Evolutionary conservation across 2,329 filamentous ascomycete species (phyloP).

Genomic region (Myriosclerotinia duriaeana): DNA sequence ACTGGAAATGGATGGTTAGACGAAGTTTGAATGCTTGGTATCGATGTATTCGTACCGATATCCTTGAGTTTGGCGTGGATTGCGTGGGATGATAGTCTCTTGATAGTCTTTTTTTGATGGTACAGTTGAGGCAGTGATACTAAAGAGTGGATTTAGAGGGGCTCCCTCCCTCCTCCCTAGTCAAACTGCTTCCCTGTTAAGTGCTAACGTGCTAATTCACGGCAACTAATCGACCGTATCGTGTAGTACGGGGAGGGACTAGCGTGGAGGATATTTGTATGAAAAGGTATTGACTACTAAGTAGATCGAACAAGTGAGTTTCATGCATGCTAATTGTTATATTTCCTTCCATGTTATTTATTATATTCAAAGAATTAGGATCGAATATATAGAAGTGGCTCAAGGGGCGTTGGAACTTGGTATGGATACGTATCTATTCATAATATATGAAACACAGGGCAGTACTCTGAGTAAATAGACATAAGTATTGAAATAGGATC

Average conservation of each 20-base stretch:
- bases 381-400: conserved; percentile 11
- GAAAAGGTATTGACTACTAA: not conserved
- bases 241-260: conserved; percentile 3
- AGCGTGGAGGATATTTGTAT: conserved; percentile 9
- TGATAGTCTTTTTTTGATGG: not conserved
- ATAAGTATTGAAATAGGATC: no score
- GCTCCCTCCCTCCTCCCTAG: not conserved
- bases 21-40: conserved; percentile 10
- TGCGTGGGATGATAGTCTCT: not conserved
- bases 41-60: no score
- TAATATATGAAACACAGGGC: not conserved
- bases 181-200: conserved; percentile 4
- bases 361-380: not conserved
- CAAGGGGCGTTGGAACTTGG: conserved; percentile 3
- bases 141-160: conserved; percentile 17
- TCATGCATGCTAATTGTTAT: conserved; percentile 11
- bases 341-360: not conserved
- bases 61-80: not conserved
- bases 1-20: conserved; percentile 11
- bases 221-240: conserved; percentile 15
- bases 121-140: conserved; percentile 5
- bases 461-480: no score
- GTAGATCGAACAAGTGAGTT: conserved; percentile 16
- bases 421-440: not conserved
- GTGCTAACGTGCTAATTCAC: conserved; percentile 3